phyloP scores from a whole-genome alignment of 2,329 filamentous ascomycete genomes.

The Diplocarpon mali region DNA sequence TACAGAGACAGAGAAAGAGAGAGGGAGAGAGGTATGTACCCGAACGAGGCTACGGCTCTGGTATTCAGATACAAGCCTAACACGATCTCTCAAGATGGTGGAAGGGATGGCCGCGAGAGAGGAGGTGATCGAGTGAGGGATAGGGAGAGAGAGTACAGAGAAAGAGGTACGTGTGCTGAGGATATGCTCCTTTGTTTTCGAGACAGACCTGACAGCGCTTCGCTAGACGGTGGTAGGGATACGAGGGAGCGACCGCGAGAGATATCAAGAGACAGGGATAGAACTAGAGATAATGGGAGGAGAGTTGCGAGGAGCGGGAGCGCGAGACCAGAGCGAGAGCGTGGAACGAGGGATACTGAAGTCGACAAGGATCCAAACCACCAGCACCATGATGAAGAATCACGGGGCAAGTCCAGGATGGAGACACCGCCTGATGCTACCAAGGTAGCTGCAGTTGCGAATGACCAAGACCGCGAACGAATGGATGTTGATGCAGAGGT shows the following conservation, averaged over 20 bases:
- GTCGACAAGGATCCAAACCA: constrained; percentile 8
- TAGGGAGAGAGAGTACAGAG: constrained; percentile 5
- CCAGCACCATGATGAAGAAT: constrained; percentile 11
- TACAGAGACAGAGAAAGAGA: constrained; percentile 13
- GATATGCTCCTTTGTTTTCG: constrained; percentile 1
- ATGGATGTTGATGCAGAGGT: constrained; percentile 25
- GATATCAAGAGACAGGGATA: constrained; percentile 12
- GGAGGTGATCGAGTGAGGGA: constrained; percentile 9
- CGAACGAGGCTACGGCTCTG: background rate
- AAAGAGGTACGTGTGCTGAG: constrained; percentile 1
- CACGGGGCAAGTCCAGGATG: constrained; percentile 13
- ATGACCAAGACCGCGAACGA: constrained; percentile 21
- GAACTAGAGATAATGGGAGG: constrained; percentile 7
- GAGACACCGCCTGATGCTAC: constrained; percentile 26
- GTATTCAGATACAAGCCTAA: background rate
- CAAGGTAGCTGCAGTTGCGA: constrained; percentile 17
- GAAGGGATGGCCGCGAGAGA: background rate
- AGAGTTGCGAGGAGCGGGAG: constrained; percentile 12
- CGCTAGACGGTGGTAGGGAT: constrained; percentile 17
- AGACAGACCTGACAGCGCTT: constrained; percentile 9
- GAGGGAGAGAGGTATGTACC: constrained; percentile 13
- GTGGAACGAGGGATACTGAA: constrained; percentile 1
- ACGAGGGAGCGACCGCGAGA: constrained; percentile 13
- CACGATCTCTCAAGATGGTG: constrained; percentile 1
- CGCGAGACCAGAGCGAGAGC: constrained; percentile 9